Evolutionary conservation across 768 basidiomycete genomes (phyloP), one percentile per base, ranked within the genome.

Genomic region (Kwoniella heveanensis): DNA sequence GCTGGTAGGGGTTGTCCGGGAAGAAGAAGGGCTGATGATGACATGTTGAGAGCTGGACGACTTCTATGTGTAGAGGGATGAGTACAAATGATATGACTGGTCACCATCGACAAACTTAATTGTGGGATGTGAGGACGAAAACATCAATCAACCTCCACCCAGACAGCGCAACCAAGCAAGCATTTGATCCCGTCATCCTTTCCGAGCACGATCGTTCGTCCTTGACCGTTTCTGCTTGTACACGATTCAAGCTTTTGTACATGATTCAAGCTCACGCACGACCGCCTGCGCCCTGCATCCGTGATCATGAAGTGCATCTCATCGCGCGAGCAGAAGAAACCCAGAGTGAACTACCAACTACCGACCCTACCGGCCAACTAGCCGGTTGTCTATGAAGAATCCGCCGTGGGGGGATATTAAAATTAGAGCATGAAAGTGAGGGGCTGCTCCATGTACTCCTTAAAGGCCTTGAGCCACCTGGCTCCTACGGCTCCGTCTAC

Each of bases 401-500:
- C 39, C n/a, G n/a, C n/a, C n/a, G n/a, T n/a, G n/a, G n/a, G n/a
- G n/a, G n/a, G n/a, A n/a, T n/a, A 29, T 21, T 44, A 44, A 8
- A 44, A 44, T 52, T 77, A 96, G 62, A 97, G 86, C 93, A 96
- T 95, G 78, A 97, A 93, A 21, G 93, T 94, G 77, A 96, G 81
- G 50, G 94, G 94, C 80, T 97, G 95, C 83, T 98, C 95, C 73
- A 98, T 84, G 82, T 93, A 96, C 44, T 91, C 89, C 82, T 91
- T 95, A 85, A 98, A 95, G 39, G 92, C 90, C 60, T 87, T 78
- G 83, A 97, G 73, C 92, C 93, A 99, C 79, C 86, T 86, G 24
- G 96, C 93, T 59, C 88, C 93, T 58, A 98, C 86, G 52, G 96
- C 96, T 49, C 96, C 96, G 80, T 99, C 96, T 13, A 98, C 94